A percentile compares a stretch with the other conserved stretches of the same genome.
Evolutionary conservation across 129 eudicot genomes (phyloP).

Genomic region (Artemisia annua): DNA sequence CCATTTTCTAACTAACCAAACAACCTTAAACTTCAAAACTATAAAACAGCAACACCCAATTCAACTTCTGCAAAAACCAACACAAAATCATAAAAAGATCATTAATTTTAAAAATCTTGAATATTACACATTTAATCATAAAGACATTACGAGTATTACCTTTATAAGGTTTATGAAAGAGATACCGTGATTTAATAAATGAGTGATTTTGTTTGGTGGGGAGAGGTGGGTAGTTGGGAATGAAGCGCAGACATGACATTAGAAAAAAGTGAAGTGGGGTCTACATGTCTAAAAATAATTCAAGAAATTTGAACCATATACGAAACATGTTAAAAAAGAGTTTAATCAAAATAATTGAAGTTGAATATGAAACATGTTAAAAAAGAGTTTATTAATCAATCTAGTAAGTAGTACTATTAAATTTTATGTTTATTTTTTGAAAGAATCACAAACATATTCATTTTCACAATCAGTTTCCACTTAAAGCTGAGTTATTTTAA

Average conservation of each 20-base stretch:
- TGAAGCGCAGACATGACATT: conserved; percentile 27
- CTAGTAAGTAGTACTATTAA: no score
- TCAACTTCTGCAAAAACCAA: conserved; percentile 34
- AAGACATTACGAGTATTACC: not conserved
- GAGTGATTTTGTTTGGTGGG: conserved; percentile 32
- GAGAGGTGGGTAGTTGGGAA: conserved; percentile 36
- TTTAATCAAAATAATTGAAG: no score
- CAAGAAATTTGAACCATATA: not conserved
- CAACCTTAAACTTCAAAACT: conserved; percentile 20
- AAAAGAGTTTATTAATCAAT: no score
- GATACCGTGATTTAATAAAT: conserved; percentile 12
- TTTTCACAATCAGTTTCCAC: no score
- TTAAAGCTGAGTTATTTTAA: no score
- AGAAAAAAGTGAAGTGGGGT: conserved; percentile 28
- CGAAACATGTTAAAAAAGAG: not conserved
- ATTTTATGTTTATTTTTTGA: no score
- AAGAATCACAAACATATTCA: no score
- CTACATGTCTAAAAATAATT: conserved; percentile 10
- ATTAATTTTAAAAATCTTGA: conserved; percentile 1
- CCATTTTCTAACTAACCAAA: conserved; percentile 36
- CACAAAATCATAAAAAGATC: conserved; percentile 9
- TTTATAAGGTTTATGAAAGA: not conserved
- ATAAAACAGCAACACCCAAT: conserved; percentile 23
- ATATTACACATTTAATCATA: not conserved
- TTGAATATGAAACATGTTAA: no score